Base-by-base conservation (phyloP, 192 early-diverging fungal genomes). In the Dissophora ornata region DNA sequence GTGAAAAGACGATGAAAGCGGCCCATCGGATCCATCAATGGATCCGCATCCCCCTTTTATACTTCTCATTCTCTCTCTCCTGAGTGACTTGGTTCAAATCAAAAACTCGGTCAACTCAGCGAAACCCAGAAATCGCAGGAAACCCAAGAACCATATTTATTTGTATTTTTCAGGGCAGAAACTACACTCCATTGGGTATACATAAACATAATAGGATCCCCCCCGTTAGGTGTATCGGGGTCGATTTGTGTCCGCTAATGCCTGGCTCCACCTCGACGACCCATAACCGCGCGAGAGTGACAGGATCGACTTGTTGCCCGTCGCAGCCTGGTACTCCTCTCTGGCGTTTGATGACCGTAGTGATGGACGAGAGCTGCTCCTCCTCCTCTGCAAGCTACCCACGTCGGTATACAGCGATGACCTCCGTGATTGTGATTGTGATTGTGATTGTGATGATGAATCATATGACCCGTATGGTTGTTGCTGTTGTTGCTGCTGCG, bases 1-100 rank as follows among this genome's bases (percentile, higher is more conserved):
- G 71, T 61, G 71, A 75, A 75, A 75, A 75, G 71, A 75, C 71
- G 71, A 75, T 65, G 71, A 75, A 75, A 75, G 71, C 71, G 63
- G 57, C 71, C 71, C 71, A 75, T 55, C 57, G 42, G 57, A 75
- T 55, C 42, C 26, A 40, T 53, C n/a, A 10, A 48, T 19, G 52
- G 25, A 36, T 61, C 52, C 30, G 18, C 26, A 25, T 30, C 19
- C 49, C 26, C 19, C 45, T 49, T 71, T 52, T 62, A 56, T 15
- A 30, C 22, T 32, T 54, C 30, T 30, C 30, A 21, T 28, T 13
- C 13, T 30, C 28, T 60, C 18, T 36, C 34, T 46, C 41, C 36
- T 38, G 36, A 38, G 12, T 12, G n/a, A n/a, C n/a, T n/a, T n/a
- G n/a, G n/a, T n/a, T n/a, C n/a, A n/a, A n/a, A n/a, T n/a, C n/a